Evolutionary conservation across 2,329 filamentous ascomycete species (phyloP), one percentile per base, ranked within the genome.

Genomic region (Cladophialophora chaetospira): DNA sequence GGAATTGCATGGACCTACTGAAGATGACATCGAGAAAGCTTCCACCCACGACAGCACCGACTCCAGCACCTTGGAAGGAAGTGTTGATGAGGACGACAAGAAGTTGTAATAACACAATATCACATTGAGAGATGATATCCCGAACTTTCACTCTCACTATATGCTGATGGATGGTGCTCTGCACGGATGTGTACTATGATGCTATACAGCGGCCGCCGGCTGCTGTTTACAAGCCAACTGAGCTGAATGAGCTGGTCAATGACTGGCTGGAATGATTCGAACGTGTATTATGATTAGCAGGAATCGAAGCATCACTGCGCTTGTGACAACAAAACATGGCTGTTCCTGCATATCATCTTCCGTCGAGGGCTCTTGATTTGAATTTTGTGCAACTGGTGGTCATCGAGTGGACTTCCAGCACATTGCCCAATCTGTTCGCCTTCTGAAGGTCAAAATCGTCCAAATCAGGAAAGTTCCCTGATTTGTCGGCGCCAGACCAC

Each of bases 1-100:
- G 75, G 82, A 84, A 53, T 62, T 94, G 57, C 90, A 95, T 69
- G 91, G 89, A 26, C 81, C 86, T 15, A 68, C 75, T 49, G 76
- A 77, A 25, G 82, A 84, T 49, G 78, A 84, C 48, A 69, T 75
- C 53, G 81, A 87, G 60, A 72, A 80, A 57, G 61, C 58, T 36
- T 63, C 58, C 46, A 67, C 65, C 36, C 67, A 78, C 69, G 79
- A 77, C 67, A 79, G 69, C 44, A 70, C 69, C 33, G 73, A 77
- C 57, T 84, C 83, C 61, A 85, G 84, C 72, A 84, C 79, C 67
- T 48, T 62, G 36, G 77, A 74, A 65, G 81, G 80, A 67, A 88
- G 82, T 69, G 75, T 82, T 51, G 79, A 83, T 63, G 81, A 82
- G 66, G 77, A 80, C 58, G 69, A 71, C 57, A 80, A 79, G 71